A percentile compares a stretch with the other conserved stretches of the same genome.
These are phyloP conservation scores for Cutaneotrichosporon sp. DNA, from an alignment of 1,284 basidiomycete genomes.

Conservation along the genomic window DNA sequence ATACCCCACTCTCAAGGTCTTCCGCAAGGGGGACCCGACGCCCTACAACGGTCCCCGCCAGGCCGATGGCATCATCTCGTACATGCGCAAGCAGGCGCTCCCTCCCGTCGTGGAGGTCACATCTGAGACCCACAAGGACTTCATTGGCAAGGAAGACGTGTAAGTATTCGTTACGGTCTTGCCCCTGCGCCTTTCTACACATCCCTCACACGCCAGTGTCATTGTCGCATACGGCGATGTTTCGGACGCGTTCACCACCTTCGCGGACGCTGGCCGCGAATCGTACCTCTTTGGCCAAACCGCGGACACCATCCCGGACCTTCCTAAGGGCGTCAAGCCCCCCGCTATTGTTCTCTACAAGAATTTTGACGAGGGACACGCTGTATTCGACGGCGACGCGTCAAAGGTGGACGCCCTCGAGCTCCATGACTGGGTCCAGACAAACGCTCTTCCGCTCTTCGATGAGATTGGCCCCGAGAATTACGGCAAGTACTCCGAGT, in stretches of 20 bases:
- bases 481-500: constrained; percentile 77
- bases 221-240: constrained; percentile 75
- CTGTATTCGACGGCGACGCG: constrained; percentile 62
- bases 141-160: constrained; percentile 84
- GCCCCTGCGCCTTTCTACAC: no score
- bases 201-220: constrained; percentile 53
- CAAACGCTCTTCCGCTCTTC: constrained; percentile 80
- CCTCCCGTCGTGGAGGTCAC: constrained; percentile 87
- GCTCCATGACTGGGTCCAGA: constrained; percentile 70
- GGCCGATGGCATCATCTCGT: constrained; percentile 92
- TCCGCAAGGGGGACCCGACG: constrained; percentile 70
- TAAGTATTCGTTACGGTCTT: constrained; percentile 32
- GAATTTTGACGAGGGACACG: constrained; percentile 78
- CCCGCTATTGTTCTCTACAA: constrained; percentile 92
- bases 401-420: constrained; percentile 55
- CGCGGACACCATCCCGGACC: constrained; percentile 64
- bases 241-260: constrained; percentile 66
- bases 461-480: constrained; percentile 94
- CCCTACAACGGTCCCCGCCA: constrained; percentile 88
- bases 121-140: constrained; percentile 69
- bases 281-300: constrained; percentile 86
- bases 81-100: constrained; percentile 98
- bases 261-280: constrained; percentile 84
- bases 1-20: constrained; percentile 65
- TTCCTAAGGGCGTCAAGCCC: constrained; percentile 62